phyloP scores from a whole-genome alignment of 495 filamentous ascomycete genomes.

The Podospora pseudoanserina region DNA sequence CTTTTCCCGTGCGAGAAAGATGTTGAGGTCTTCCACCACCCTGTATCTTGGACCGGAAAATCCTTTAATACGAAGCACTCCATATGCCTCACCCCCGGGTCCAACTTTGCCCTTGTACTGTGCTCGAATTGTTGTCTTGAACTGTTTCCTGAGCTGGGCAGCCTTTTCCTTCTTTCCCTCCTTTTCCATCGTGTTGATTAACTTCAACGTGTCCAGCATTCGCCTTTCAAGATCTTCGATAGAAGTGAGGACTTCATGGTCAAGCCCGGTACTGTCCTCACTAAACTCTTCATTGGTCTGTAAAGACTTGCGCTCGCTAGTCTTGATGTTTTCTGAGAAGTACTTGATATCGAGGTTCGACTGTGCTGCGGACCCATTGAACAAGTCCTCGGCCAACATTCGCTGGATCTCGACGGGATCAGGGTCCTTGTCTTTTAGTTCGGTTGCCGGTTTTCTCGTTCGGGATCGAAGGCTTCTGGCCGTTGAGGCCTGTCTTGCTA shows the following conservation, averaged over 20 bases:
- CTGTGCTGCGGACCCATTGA: slow-evolving; percentile 7
- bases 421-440: slow-evolving; percentile 3
- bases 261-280: slow-evolving; percentile 43
- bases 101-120: slow-evolving; percentile 36
- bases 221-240: slow-evolving; percentile 52
- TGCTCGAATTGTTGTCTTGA: slow-evolving; percentile 36
- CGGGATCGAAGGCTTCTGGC: slow-evolving; percentile 9
- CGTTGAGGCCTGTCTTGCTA: slow-evolving; percentile 23
- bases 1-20: slow-evolving; percentile 30
- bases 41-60: slow-evolving; percentile 28
- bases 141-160: slow-evolving; percentile 27
- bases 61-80: slow-evolving; percentile 24
- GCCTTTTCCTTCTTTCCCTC: slow-evolving; percentile 38
- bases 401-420: slow-evolving; percentile 10
- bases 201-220: slow-evolving; percentile 41
- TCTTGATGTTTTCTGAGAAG: slow-evolving; percentile 41
- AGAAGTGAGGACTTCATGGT: slow-evolving; percentile 38
- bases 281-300: slow-evolving; percentile 36
- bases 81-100: slow-evolving; percentile 23
- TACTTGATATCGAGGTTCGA: slow-evolving; percentile 34
- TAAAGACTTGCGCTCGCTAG: slow-evolving; percentile 35
- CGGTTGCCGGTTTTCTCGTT: slow-evolving; percentile 1
- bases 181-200: slow-evolving; percentile 37
- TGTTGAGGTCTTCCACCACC: slow-evolving; percentile 22
- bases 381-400: slow-evolving; percentile 15